Evolutionary conservation across 495 filamentous ascomycete species (phyloP), one percentile per base, ranked within the genome.

Genomic region (Tuber microsphaerosporum): DNA sequence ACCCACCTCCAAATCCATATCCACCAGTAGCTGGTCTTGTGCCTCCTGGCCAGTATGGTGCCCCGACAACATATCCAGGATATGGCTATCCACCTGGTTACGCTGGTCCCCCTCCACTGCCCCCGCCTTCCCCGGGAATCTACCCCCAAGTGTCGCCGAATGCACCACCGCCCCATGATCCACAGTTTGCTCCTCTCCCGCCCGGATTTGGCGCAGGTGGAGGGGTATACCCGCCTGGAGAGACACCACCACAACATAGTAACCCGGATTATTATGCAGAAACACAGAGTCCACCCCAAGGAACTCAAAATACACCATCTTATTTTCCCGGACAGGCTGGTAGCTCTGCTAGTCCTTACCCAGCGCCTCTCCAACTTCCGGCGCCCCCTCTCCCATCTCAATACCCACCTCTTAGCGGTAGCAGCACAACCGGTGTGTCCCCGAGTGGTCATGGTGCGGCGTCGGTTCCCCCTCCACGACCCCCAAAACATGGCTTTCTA

Each of bases 231-330:
- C 80, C 80, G 4, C 80, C 80, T 41, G 80, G 80, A 39, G 75
- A 81, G 70, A 77, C 75, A 8, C 80, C 80, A 9, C 71, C 45
- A 17, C 79, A 81, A 70, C 81, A 78, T 39, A 81, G 56, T 42
- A 81, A 81, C 22, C 79, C 80, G 17, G 80, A 81, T 68, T 81
- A 81, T 73, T 81, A 81, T 71, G 75, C 75, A 12, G 78, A 81
- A 41, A 73, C 74, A 1, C 68, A 75, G 51, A 41, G 20, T 46
- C 56, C 26, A 6, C 56, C 56, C 12, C 56, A 65, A 4, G 56
- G 56, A 7, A 34, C 56, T 34, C 56, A 65, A 8, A 34, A 1
- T 17, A 34, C 56, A 6, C 56, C 26, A 12, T 17, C 56, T 65
- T 65, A 65, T 34, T 65, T 65, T 19, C 56, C 26, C 5, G 56